Base-by-base conservation (phyloP, 202 grass and related monocot genomes). In the Eragrostis tef region DNA sequence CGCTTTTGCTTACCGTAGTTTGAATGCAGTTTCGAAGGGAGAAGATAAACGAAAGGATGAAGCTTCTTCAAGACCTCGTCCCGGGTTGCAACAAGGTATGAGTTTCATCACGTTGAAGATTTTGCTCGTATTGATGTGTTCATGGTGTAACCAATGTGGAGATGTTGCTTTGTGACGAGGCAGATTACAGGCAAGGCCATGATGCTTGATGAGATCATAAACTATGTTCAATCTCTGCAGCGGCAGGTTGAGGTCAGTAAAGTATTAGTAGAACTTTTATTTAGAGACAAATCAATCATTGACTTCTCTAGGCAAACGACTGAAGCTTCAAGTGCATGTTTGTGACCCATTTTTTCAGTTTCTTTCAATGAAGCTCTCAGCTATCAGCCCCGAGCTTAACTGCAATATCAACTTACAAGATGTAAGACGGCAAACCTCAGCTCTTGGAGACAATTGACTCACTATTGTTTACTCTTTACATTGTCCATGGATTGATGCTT, bases 131-230 rank as follows among this genome's bases (percentile, higher is more conserved):
- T 11, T 77, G 60, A 74, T 61, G 54, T 41, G 36, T 5, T 29
- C 4, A 50, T 61, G 10, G 16, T 67, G 25, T 46, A 74, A 75
- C 51, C 7, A 39, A 43, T 50, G 26, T 71, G 47, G 57, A 24
- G 17, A 56, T 64, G 78, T 73, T 85, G 17, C 17, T 76, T 81
- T 81, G n/a, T 66, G 45, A n/a, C 81, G 60, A 83, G 16, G 67
- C 63, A 98, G 95, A 98, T 93, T 25, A 95, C 89, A 65, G 92
- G 95, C 61, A 98, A 98, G 83, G 95, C 95, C 27, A 90, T 95
- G 92, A 98, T 98, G 92, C 95, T 98, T 75, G 95, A 98, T 91
- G 95, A 98, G 80, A 98, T 98, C 59, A 98, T 98, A 84, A 98
- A 98, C 80, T 98, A 98, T 49, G 95, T 98, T 78, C 95, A 98